These are phyloP conservation scores for Vitis amurensis DNA, from an alignment of 164 flowering plant species.

Conservation along the genomic window DNA sequence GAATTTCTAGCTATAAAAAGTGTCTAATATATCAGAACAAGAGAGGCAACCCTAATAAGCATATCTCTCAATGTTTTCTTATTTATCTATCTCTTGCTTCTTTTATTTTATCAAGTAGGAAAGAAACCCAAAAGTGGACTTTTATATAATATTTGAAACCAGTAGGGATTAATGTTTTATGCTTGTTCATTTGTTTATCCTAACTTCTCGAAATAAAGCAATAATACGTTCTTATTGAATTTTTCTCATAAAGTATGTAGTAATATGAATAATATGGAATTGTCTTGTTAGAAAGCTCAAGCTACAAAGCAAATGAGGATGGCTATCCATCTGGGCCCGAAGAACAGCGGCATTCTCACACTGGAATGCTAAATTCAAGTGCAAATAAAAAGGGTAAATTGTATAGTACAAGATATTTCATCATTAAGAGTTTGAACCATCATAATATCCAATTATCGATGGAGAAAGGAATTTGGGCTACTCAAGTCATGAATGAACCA, in stretches of 20 bases:
- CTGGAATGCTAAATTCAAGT: conserved; percentile 26
- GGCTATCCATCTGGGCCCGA: conserved; percentile 25
- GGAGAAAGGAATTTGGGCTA: conserved; percentile 91
- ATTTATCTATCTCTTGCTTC: too few relatives aligned
- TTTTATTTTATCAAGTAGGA: too few relatives aligned
- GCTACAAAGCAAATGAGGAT: conserved; percentile 41
- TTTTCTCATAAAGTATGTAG: neutral
- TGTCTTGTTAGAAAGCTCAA: conserved; percentile 53
- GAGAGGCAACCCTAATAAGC: too few relatives aligned
- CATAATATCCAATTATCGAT: conserved; percentile 76
- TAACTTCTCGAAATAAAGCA: too few relatives aligned
- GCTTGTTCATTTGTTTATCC: too few relatives aligned
- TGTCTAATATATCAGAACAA: too few relatives aligned
- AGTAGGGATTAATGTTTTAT: too few relatives aligned
- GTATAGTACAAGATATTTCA: conserved; percentile 67
- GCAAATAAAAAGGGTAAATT: conserved; percentile 30
- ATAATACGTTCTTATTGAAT: neutral
- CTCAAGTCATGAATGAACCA: conserved; percentile 95
- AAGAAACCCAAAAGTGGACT: too few relatives aligned
- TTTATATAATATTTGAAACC: too few relatives aligned
- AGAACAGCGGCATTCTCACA: conserved; percentile 23
- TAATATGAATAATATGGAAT: neutral
- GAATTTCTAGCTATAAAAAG: too few relatives aligned
- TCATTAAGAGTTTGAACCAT: conserved; percentile 88
- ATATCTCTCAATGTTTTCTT: too few relatives aligned